phyloP scores from a whole-genome alignment of 495 filamentous ascomycete genomes.

The Entonaema liquescens region DNA sequence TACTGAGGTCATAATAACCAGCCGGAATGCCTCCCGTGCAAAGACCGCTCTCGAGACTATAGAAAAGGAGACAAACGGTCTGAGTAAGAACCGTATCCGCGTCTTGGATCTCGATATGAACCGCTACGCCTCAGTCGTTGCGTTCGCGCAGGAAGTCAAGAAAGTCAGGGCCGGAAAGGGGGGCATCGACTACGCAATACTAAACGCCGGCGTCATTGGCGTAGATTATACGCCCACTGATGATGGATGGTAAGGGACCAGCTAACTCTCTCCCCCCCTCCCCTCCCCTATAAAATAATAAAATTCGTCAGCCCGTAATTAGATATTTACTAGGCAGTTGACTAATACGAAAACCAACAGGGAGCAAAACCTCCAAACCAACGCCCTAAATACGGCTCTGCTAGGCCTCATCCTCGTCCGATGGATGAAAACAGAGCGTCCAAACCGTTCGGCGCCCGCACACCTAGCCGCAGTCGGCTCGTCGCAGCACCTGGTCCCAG shows the following conservation, averaged over 20 bases:
- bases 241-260: slow-evolving; percentile 38
- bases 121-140: slow-evolving; percentile 50
- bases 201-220: slow-evolving; percentile 37
- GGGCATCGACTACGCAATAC: slow-evolving; percentile 33
- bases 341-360: slow-evolving; percentile 9
- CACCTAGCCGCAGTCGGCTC: background rate
- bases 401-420: slow-evolving; percentile 40
- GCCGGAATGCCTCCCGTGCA: slow-evolving; percentile 48
- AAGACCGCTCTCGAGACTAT: slow-evolving; percentile 35
- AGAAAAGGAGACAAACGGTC: background rate
- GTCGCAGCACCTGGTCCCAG: slow-evolving; percentile 24
- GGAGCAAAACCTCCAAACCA: slow-evolving; percentile 58
- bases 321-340: background rate
- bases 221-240: slow-evolving; percentile 20
- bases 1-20: slow-evolving; percentile 55
- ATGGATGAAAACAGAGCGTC: background rate
- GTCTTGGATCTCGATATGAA: slow-evolving; percentile 63
- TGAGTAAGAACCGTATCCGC: slow-evolving; percentile 42
- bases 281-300: background rate
- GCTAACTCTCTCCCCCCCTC: background rate
- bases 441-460: background rate
- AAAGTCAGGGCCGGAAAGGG: slow-evolving; percentile 26
- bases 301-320: background rate
- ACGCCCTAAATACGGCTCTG: slow-evolving; percentile 60
- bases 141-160: slow-evolving; percentile 50